Percentiles rank a stretch among this genome's conserved stretches.
Conservation (phyloP, 768 basidiomycete genomes). For the Trametes maxima region DNA sequence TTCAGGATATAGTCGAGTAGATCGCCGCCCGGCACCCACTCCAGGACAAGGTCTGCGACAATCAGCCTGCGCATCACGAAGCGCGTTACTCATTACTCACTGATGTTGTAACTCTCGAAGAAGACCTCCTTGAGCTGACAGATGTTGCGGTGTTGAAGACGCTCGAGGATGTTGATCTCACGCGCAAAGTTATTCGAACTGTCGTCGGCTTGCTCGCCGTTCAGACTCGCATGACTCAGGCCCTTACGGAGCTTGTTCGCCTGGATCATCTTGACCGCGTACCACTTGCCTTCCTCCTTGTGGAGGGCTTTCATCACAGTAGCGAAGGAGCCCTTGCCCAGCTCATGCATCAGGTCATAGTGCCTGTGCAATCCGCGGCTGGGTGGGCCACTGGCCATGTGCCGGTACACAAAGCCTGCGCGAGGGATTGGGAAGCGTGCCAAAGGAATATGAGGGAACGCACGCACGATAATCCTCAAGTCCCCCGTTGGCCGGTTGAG, state of each 20-base stretch:
- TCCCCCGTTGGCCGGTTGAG: constrained; percentile 44
- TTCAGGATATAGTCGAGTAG: constrained; percentile 78
- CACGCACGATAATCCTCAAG: constrained; percentile 76
- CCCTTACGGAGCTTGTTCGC: constrained; percentile 44
- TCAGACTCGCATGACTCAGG: constrained; percentile 13
- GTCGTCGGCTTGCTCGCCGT: constrained; percentile 10
- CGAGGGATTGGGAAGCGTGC: neutral
- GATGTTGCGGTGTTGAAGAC: constrained; percentile 79
- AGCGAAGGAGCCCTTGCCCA: constrained; percentile 92
- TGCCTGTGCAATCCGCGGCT: constrained; percentile 58
- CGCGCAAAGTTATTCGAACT: constrained; percentile 50
- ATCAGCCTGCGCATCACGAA: constrained; percentile 35
- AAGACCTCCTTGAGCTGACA: constrained; percentile 80
- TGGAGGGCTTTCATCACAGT: constrained; percentile 84
- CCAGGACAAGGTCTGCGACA: constrained; percentile 73
- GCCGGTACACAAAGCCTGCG: constrained; percentile 73
- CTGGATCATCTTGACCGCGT: constrained; percentile 89
- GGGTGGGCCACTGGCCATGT: constrained; percentile 53
- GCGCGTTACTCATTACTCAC: constrained; percentile 41
- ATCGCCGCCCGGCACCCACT: constrained; percentile 87
- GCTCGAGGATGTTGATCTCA: constrained; percentile 79
- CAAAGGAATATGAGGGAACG: neutral
- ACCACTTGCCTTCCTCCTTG: constrained; percentile 68
- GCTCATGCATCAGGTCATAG: constrained; percentile 68
- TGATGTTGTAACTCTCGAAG: constrained; percentile 60